Conservation (phyloP, 805 yeast genomes). For the Teunomyces kruisii region DNA sequence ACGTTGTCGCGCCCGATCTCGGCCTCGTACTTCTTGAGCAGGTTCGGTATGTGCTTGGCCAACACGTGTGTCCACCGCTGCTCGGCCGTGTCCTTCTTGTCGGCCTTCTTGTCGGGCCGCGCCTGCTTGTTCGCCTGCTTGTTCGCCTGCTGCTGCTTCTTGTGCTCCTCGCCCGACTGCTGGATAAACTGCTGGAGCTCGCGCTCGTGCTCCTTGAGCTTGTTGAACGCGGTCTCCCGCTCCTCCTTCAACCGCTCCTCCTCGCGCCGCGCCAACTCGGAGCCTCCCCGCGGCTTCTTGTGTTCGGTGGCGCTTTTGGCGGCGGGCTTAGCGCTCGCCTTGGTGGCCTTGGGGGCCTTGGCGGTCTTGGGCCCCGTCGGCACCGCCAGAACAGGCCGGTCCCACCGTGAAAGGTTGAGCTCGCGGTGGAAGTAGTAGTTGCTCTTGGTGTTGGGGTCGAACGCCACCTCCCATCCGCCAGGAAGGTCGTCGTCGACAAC, state of each 20-base stretch:
- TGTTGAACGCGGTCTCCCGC: conserved; percentile 32
- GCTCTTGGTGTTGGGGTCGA: conserved; percentile 43
- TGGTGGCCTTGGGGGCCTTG: conserved; percentile 3
- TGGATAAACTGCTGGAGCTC: conserved; percentile 35
- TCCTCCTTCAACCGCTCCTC: conserved; percentile 34
- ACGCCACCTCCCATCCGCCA: conserved; percentile 65
- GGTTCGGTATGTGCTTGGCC: conserved; percentile 78
- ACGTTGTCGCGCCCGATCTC: conserved; percentile 71
- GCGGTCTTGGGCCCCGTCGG: conserved; percentile 31
- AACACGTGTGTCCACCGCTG: conserved; percentile 48
- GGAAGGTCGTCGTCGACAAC: conserved; percentile 40
- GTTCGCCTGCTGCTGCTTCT: conserved; percentile 30
- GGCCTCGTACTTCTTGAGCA: conserved; percentile 62
- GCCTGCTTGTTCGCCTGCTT: conserved; percentile 6
- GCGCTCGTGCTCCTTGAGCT: conserved; percentile 34
- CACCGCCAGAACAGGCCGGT: conserved; percentile 45
- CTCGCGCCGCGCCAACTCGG: conserved; percentile 26
- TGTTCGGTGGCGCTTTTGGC: conserved; percentile 14
- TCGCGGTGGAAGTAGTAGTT: conserved; percentile 56
- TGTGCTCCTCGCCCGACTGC: conserved; percentile 18
- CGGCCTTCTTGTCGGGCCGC: conserved; percentile 12
- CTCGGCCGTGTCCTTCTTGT: conserved; percentile 15
- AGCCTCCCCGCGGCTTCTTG: conserved; percentile 1
- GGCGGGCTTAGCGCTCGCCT: no score
- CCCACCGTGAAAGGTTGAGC: conserved; percentile 56